These are phyloP conservation scores for Apiotrichum porosum DNA, from an alignment of 1,284 basidiomycete species.

Conservation along the genomic window DNA sequence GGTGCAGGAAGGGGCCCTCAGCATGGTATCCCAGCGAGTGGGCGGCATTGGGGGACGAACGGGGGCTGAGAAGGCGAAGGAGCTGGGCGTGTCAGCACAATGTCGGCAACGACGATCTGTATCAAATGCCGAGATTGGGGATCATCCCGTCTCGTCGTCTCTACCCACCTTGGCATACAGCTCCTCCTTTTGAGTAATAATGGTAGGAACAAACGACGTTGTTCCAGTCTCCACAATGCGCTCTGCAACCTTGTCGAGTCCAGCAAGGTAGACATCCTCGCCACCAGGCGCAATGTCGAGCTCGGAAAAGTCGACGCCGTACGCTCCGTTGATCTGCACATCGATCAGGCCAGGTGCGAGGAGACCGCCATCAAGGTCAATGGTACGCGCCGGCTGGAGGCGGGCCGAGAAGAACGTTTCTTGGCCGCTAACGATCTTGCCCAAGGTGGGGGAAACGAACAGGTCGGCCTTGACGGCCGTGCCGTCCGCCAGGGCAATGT, in stretches of 20 bases:
- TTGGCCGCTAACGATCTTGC: conserved; percentile 36
- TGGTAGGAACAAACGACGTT: conserved; percentile 66
- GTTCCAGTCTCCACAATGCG: conserved; percentile 81
- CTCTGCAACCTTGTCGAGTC: conserved; percentile 65
- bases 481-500: conserved; percentile 69
- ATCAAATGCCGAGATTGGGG: background rate
- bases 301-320: conserved; percentile 82
- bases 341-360: conserved; percentile 76
- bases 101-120: background rate
- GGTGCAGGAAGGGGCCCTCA: conserved; percentile 75
- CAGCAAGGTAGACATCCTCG: conserved; percentile 62
- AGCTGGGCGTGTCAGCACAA: conserved; percentile 41
- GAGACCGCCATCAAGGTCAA: conserved; percentile 58
- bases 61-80: conserved; percentile 50
- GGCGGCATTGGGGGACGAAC: conserved; percentile 47
- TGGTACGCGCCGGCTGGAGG: conserved; percentile 14
- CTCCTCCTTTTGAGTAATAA: conserved; percentile 54
- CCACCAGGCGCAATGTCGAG: conserved; percentile 57
- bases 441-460: conserved; percentile 28
- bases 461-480: conserved; percentile 43
- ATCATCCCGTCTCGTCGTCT: background rate
- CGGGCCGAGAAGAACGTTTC: conserved; percentile 24
- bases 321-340: conserved; percentile 70
- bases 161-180: conserved; percentile 53
- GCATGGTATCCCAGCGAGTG: conserved; percentile 79